These are phyloP conservation scores for Cyberlindnera petersonii DNA, from an alignment of 805 yeast species.

Conservation along the genomic window DNA sequence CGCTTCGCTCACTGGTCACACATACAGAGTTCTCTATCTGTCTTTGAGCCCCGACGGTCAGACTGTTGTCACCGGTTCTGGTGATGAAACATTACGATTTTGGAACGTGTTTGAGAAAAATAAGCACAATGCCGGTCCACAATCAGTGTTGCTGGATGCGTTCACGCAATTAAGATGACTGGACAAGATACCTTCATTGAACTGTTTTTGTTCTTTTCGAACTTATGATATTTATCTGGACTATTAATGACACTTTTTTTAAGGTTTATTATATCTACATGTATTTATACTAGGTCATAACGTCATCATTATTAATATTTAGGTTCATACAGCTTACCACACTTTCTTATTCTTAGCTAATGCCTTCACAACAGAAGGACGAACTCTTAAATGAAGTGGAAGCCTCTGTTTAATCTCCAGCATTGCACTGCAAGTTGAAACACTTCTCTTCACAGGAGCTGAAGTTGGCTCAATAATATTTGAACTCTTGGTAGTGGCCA, in stretches of 20 bases:
- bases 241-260: not conserved
- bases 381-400: slow-evolving; percentile 16
- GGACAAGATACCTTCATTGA: not conserved
- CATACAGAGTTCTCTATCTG: slow-evolving; percentile 84
- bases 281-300: not conserved
- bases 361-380: slow-evolving; percentile 21
- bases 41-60: slow-evolving; percentile 94
- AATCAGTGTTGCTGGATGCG: slow-evolving; percentile 66
- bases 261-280: no score
- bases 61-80: slow-evolving; percentile 96
- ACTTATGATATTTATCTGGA: not conserved
- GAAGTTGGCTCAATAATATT: not conserved
- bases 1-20: slow-evolving; percentile 91
- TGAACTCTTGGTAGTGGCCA: slow-evolving; percentile 1
- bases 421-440: slow-evolving; percentile 1
- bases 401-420: slow-evolving; percentile 7
- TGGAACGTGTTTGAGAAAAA: slow-evolving; percentile 92
- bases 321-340: slow-evolving; percentile 12
- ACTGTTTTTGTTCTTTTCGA: not conserved
- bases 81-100: slow-evolving; percentile 92
- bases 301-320: not conserved
- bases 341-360: slow-evolving; percentile 18
- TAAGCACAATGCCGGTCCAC: slow-evolving; percentile 51
- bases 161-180: slow-evolving; percentile 62
- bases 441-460: not conserved